Evolutionary conservation across 805 yeast species (phyloP), one percentile per base, ranked within the genome.

Genomic region (Candida tibetensis): DNA sequence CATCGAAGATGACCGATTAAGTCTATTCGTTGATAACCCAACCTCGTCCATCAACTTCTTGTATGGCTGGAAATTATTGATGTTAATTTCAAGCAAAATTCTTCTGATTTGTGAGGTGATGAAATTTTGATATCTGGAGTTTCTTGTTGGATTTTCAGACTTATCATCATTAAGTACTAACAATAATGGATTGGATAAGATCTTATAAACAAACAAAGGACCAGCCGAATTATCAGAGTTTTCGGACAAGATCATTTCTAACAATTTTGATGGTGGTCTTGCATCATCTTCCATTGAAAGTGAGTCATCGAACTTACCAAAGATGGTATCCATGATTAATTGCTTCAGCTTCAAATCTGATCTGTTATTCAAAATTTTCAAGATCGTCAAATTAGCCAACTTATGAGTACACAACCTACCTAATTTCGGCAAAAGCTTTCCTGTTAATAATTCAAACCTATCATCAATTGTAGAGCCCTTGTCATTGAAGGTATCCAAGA

Each of bases 1-100:
- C 14, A 46, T 33, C 4, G 62, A 52, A 3, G 49, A 18, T 8
- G 60, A 46, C 32, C 69, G 48, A 34, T 57, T 57, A 30, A 65
- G 45, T 34, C 70, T 50, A 32, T 57, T 57, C 39, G 57, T 58
- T 7, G 70, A 57, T 28, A 90, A 66, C 3, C 97, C 97, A 45
- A 89, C 91, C 60, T 91, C 98, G 49, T 91, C 98, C 74, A 90
- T 76, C 40, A 93, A 69, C 47, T 95, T 79, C 55, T 86, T 85
- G 61, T 87, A 86, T 25, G 84, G 85, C 56, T 85, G 95, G 36
- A 63, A 68, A 19, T 74, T 66, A 31, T 68, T 51, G 27, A 82
- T 71, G 41, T 77, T 78, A 51, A 76, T 60, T 33, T 82, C 84
- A 29, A 79, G 62, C 40, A 90, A 64, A 5, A 81, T 76, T 32